These are phyloP conservation scores for Teunomyces panamensis DNA, from an alignment of 805 yeast species.

Conservation along the genomic window DNA sequence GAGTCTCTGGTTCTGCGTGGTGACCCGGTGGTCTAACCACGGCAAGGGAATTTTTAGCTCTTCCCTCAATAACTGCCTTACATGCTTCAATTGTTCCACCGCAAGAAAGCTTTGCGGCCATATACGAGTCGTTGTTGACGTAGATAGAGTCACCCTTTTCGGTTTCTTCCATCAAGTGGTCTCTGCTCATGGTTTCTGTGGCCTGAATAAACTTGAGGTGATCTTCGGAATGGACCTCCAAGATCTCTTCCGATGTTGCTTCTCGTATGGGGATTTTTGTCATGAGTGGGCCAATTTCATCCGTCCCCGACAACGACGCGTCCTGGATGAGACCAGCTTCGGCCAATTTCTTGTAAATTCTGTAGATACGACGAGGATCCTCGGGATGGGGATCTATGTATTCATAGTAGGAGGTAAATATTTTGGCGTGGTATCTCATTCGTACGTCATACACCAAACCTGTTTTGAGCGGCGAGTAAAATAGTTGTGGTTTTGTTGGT, in stretches of 20 bases:
- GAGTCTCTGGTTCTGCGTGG: slow-evolving; percentile 96
- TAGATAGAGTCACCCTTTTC: slow-evolving; percentile 94
- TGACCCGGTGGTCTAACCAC: slow-evolving; percentile 99
- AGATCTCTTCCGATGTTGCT: slow-evolving; percentile 81
- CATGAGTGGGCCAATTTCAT: slow-evolving; percentile 84
- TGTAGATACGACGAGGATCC: slow-evolving; percentile 93
- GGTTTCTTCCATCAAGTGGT: slow-evolving; percentile 73
- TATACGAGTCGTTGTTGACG: slow-evolving; percentile 83
- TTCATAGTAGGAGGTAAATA: slow-evolving; percentile 86
- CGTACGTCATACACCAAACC: slow-evolving; percentile 95
- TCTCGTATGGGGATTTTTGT: slow-evolving; percentile 85
- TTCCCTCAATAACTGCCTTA: slow-evolving; percentile 88
- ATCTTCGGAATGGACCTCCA: slow-evolving; percentile 78
- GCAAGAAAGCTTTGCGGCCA: slow-evolving; percentile 87
- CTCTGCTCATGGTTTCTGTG: slow-evolving; percentile 75
- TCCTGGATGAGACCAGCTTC: slow-evolving; percentile 89
- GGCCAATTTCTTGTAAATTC: slow-evolving; percentile 89
- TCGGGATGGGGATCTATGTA: slow-evolving; percentile 99
- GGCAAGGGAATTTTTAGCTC: slow-evolving; percentile 88
- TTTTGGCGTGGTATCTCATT: slow-evolving; percentile 95
- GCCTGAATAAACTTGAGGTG: slow-evolving; percentile 74
- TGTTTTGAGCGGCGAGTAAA: slow-evolving; percentile 75
- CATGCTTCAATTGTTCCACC: slow-evolving; percentile 98
- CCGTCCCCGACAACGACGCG: slow-evolving; percentile 66
- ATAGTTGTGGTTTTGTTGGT: slow-evolving; percentile 60